A percentile compares a stretch with the other conserved stretches of the same genome.
Conservation (phyloP, 371 early-diverging fungal genomes). For the Mortierella sp. region DNA sequence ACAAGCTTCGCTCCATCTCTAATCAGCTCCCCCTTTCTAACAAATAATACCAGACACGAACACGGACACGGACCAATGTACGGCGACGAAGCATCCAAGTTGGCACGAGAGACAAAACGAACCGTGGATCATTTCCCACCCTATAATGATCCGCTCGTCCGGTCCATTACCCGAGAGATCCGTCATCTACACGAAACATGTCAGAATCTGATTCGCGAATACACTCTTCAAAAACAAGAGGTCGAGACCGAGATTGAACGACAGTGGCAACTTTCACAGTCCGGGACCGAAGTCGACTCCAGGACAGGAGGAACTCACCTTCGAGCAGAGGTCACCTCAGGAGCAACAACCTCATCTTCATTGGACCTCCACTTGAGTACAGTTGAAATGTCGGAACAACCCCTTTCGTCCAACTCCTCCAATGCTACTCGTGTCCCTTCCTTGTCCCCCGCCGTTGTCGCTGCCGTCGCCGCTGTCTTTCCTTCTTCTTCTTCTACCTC, state of each 20-base stretch:
- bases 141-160: conserved; percentile 88
- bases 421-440: too few species aligned
- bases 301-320: neutral
- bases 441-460: too few species aligned
- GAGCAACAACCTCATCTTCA: too few species aligned
- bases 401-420: conserved; percentile 14
- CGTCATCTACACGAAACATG: conserved; percentile 51
- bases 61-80: conserved; percentile 57
- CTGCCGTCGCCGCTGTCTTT: too few species aligned
- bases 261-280: conserved; percentile 45
- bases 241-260: conserved; percentile 54
- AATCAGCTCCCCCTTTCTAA: neutral
- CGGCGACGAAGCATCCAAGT: conserved; percentile 82
- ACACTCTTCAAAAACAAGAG: conserved; percentile 62
- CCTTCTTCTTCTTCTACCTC: too few species aligned
- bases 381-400: conserved; percentile 26
- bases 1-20: too few species aligned
- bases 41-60: neutral
- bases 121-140: conserved; percentile 76
- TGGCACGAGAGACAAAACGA: conserved; percentile 87
- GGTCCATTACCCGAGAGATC: conserved; percentile 81
- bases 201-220: conserved; percentile 38
- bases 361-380: conserved; percentile 21
- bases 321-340: too few species aligned
- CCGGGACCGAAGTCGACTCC: neutral